Base-by-base conservation (phyloP, 2,329 filamentous ascomycete species). In the Gyromitra esculenta region DNA sequence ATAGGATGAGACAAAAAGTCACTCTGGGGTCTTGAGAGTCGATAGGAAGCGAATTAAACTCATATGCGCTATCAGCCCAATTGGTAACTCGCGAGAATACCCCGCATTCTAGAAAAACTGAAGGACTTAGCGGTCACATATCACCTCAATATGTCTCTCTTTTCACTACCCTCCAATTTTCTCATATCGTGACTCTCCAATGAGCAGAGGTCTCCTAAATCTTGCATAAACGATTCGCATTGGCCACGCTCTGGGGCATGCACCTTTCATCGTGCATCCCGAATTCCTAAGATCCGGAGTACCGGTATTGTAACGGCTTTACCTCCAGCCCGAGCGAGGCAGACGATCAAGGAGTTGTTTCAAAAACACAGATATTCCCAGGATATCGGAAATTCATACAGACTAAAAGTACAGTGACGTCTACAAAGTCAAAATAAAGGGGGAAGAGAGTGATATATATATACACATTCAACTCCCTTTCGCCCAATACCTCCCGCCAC, bases 401-500 rank as follows among this genome's bases (percentile, higher is more conserved):
- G 48, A 64, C 72, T 65, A 64, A 54, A 70, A 56, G 65, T 65
- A 75, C 59, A 37, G 66, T 70, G 50, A 65, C 66, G 39, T 64
- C 72, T 66, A 64, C 54, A 37, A 39, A 9, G 63, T 50, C 68
- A 73, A 65, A 76, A 62, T 67, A 66, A 64, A 59, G 21, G 48
- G 60, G 48, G 54, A 35, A 59, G 25, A 66, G 43, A 41, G n/a
- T 54, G 13, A 62, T 31, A 31, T 62, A 65, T 62, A 65, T 69
- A 70, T 68, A 67, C 74, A 74, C 59, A 66, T 67, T 77, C 65
- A 77, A 56, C 75, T 77, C 63, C 70, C 57, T 77, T 69, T 77
- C 69, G 77, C 75, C 75, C 78, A 77, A 79, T 76, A 79, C 76
- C 78, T 79, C 57, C 78, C 78, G 70, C 78, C 78, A 70, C 78